Percentiles rank a stretch among this genome's conserved stretches.
Conservation (phyloP, 140 eudicot species). For the Erigeron philadelphicus region DNA sequence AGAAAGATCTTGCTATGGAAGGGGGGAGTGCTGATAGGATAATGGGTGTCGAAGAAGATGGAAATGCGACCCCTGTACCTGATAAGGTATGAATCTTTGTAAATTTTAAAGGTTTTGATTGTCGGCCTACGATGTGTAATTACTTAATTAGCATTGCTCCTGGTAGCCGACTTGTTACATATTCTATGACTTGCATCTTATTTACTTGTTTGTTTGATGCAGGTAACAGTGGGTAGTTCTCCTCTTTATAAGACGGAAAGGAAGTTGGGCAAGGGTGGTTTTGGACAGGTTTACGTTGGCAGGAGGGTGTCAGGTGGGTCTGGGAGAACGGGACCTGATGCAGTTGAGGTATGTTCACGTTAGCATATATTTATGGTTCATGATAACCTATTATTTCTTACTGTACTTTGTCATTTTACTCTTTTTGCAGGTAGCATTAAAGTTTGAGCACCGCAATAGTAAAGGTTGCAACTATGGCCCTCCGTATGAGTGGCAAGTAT, state of each 20-base stretch:
- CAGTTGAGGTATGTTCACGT: constrained; percentile 64
- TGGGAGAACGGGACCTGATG: constrained; percentile 89
- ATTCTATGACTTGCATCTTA: not conserved
- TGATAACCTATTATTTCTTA: not conserved
- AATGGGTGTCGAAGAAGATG: constrained; percentile 77
- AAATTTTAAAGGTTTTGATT: constrained; percentile 10
- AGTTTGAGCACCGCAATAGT: constrained; percentile 96
- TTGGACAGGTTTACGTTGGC: constrained; percentile 98
- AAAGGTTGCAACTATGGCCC: constrained; percentile 99
- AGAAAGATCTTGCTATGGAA: constrained; percentile 73
- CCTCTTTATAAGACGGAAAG: constrained; percentile 84
- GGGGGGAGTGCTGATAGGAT: constrained; percentile 79
- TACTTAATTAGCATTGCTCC: not conserved
- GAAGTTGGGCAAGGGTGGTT: constrained; percentile 98
- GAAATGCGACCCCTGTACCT: constrained; percentile 80
- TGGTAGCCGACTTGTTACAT: not conserved
- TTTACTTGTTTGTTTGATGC: constrained; percentile 26
- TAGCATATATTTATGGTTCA: constrained; percentile 6
- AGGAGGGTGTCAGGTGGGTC: constrained; percentile 76
- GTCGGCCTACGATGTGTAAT: constrained; percentile 2
- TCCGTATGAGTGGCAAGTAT: constrained; percentile 99
- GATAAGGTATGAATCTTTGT: constrained; percentile 58
- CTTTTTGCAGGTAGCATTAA: constrained; percentile 66
- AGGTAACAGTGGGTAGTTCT: constrained; percentile 96
- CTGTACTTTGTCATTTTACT: not conserved